Evolutionary conservation across 2,329 filamentous ascomycete genomes (phyloP), one percentile per base, ranked within the genome.

Genomic region (Penicillium sp.): DNA sequence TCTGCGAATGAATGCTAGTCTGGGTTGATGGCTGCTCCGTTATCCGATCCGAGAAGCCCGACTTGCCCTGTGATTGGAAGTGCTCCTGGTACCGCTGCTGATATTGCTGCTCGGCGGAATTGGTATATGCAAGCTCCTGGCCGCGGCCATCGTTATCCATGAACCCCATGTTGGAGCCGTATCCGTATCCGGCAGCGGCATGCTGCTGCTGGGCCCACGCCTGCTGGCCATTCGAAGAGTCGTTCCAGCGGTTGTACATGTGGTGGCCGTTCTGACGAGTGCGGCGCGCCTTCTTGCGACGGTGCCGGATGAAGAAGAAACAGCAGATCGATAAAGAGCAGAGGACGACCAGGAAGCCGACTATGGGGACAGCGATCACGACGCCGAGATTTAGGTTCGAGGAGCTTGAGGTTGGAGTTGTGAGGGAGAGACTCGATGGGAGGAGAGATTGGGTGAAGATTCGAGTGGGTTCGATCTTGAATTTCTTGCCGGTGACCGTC

Each of bases 401-500:
- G 13, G 44, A 56, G 6, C 54, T 42, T 5, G 66, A 3, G 27
- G 45, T 29, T 4, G 64, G 45, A 1, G 64, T 55, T 52, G 59
- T 47, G 47, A 63, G 47, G 58, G 67, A 55, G 60, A 63, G 38
- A 54, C 66, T 59, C 49, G 71, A 67, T 9, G 75, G 73, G 42
- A 78, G 72, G 6, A 71, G 59, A 9, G 70, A 68, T 43, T 71
- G 60, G 42, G 68, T 73, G 64, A 79, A 79, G 45, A 79, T 78
- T 36, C 71, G 61, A 5, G 66, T 60, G 11, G 75, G 69, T 32
- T 68, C 63, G 50, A 79, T 73, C 43, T 71, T 67, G 59, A 79
- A 79, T 16, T 70, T 42, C 6, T 60, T 51, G n/a, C 71, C 72
- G 2, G 64, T 55, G 13, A 62, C 56, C 1, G 75, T 74, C 39